Base-by-base conservation (phyloP, 2,329 filamentous ascomycete species). In the Geosmithia morbida region DNA sequence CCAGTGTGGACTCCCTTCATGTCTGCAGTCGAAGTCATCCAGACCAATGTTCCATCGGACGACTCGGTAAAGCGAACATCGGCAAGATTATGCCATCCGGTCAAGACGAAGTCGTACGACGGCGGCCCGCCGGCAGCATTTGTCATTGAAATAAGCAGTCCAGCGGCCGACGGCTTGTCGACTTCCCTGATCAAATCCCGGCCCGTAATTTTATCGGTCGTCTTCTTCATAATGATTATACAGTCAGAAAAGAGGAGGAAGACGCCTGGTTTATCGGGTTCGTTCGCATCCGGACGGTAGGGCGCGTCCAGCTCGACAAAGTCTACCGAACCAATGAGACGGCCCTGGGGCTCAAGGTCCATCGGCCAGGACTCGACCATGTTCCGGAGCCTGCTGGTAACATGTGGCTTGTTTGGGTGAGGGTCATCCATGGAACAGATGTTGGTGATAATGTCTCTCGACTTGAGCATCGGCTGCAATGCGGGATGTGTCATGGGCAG, bases 361-460 rank as follows among this genome's bases (percentile, higher is more conserved):
- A 67, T 59, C 1, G 87, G 87, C 87, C 87, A 94, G 43, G 74
- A 77, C 56, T 86, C 79, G 41, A 94, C 75, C 61, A 92, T 75
- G 53, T 83, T 82, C 52, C 82, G 81, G 44, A 96, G 68, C 41
- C 85, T 80, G 54, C 80, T 83, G 33, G 83, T 75, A 43, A 87
- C 72, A 54, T 86, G 84, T 10, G 81, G 80, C 54, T 87, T 85
- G 57, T 87, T 83, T 2, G 70, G 77, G 56, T 63, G 71, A 57
- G 57, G 85, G 59, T 67, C 85, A 56, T 96, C 90, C 66, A 96
- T 82, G 16, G 90, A 94, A 64, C 92, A 98, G 42, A 98, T 98
- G 47, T 94, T 92, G 18, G 89, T 88, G 54, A 98, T 88, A 47
- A 95, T 85, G 61, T 97, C 92, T 53, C 90, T 77, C 1, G 92